A percentile compares a stretch with the other conserved stretches of the same genome.
Conservation (phyloP, 768 basidiomycete species). For the Pleurotus salmoneostramineus region DNA sequence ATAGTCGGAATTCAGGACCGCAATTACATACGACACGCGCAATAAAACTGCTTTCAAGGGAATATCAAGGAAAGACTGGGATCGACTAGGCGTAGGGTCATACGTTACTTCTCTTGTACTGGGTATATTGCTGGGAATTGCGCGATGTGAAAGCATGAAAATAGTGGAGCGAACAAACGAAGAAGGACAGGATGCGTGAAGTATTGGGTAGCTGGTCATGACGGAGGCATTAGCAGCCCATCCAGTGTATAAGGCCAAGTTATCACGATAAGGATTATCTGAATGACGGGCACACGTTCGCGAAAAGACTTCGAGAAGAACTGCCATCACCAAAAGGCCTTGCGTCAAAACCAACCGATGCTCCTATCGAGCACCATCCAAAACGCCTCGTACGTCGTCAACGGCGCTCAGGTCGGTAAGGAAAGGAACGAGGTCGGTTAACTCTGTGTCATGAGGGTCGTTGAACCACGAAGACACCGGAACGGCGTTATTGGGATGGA, state of each 20-base stretch:
- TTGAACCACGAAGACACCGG: constrained; percentile 99
- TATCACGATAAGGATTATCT: constrained; percentile 1
- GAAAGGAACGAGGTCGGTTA: constrained; percentile 95
- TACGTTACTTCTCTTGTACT: constrained; percentile 4
- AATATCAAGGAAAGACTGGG: too few relatives aligned
- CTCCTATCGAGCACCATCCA: constrained; percentile 75
- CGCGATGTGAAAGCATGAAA: background rate
- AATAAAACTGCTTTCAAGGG: too few relatives aligned
- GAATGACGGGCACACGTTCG: background rate
- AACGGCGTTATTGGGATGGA: constrained; percentile 98
- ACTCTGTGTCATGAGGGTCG: constrained; percentile 96
- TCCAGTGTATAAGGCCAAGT: background rate
- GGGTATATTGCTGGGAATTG: constrained; percentile 2
- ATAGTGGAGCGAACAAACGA: background rate
- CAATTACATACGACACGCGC: too few relatives aligned
- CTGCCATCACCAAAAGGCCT: background rate
- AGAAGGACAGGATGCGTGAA: constrained; percentile 3
- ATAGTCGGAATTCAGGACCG: too few relatives aligned
- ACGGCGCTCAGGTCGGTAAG: constrained; percentile 81
- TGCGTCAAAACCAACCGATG: background rate
- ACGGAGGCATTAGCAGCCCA: background rate
- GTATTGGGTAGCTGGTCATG: background rate
- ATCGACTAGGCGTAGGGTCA: background rate
- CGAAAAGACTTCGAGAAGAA: background rate
- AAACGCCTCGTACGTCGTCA: constrained; percentile 87